A percentile compares a stretch with the other conserved stretches of the same genome.
Evolutionary conservation across 108 stramenopile genomes (phyloP).

Genomic region (Fragilariopsis cylindrus): DNA sequence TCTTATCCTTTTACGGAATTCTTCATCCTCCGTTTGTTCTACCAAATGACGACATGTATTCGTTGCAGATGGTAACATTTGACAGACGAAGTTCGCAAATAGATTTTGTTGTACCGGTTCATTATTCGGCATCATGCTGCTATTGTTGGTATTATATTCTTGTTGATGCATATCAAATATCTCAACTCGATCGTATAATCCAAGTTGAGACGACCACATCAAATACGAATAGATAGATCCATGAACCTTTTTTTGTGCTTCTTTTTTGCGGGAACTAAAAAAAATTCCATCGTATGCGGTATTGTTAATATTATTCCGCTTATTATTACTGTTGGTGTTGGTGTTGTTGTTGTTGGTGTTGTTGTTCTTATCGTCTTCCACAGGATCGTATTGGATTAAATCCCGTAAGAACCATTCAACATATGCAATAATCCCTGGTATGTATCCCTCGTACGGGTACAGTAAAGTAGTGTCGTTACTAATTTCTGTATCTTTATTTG

Average conservation of each 20-base stretch:
- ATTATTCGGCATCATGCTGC: not conserved
- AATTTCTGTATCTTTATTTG: not conserved
- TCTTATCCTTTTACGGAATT: slow-evolving; percentile 1
- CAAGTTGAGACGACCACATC: not conserved
- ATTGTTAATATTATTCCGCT: not conserved
- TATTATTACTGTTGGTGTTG: not conserved
- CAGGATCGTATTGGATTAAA: not conserved
- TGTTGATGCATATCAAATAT: slow-evolving; percentile 17
- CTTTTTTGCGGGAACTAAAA: not conserved
- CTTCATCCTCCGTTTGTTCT: not conserved
- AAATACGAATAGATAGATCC: slow-evolving; percentile 5
- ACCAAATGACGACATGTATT: slow-evolving; percentile 1
- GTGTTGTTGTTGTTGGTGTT: too few relatives aligned
- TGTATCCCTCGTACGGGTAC: slow-evolving; percentile 6
- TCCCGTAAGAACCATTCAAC: slow-evolving; percentile 2
- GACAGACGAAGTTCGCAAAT: slow-evolving; percentile 6
- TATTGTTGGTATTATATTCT: not conserved
- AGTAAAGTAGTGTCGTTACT: not conserved
- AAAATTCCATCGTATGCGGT: not conserved
- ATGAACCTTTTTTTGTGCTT: not conserved
- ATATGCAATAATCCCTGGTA: not conserved
- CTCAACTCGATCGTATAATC: not conserved
- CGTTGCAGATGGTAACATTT: slow-evolving; percentile 10
- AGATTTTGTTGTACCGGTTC: not conserved
- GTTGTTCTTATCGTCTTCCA: too few relatives aligned